Percentiles rank a stretch among this genome's conserved stretches.
Conservation (phyloP, 805 yeast genomes). For the Starmerella gropengiesseri region DNA sequence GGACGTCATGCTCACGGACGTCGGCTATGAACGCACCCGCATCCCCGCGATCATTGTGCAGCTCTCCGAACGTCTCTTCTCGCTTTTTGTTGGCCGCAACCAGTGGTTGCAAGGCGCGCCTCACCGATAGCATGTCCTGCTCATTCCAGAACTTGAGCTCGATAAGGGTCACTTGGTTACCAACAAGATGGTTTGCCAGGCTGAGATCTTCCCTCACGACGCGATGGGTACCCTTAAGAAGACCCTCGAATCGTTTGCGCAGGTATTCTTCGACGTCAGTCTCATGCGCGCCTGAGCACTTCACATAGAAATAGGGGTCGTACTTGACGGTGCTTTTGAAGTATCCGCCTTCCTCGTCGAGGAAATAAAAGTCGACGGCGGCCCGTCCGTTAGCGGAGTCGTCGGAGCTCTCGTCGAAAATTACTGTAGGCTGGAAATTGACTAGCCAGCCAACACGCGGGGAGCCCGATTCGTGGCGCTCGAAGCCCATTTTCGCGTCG, state of each 20-base stretch:
- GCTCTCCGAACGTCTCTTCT: slow-evolving; percentile 55
- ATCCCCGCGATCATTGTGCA: slow-evolving; percentile 36
- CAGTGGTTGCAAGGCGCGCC: slow-evolving; percentile 58
- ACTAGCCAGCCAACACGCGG: slow-evolving; percentile 76
- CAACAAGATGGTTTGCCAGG: slow-evolving; percentile 77
- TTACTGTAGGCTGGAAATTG: slow-evolving; percentile 81
- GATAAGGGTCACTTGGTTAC: slow-evolving; percentile 53
- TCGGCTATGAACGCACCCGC: slow-evolving; percentile 53
- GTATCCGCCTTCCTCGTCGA: slow-evolving; percentile 93
- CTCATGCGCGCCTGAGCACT: slow-evolving; percentile 40
- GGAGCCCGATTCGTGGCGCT: slow-evolving; percentile 62
- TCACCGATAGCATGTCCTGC: slow-evolving; percentile 61
- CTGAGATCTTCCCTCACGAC: slow-evolving; percentile 68
- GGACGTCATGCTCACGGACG: slow-evolving; percentile 88
- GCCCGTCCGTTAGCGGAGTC: slow-evolving; percentile 52
- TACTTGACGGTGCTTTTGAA: slow-evolving; percentile 75
- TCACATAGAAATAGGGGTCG: slow-evolving; percentile 77
- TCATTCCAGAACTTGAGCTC: slow-evolving; percentile 66
- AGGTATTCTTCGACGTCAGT: slow-evolving; percentile 78
- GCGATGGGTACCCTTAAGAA: slow-evolving; percentile 46
- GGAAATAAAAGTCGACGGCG: slow-evolving; percentile 87
- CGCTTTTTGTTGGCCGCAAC: slow-evolving; percentile 54
- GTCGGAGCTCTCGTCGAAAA: slow-evolving; percentile 8
- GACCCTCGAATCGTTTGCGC: slow-evolving; percentile 52
- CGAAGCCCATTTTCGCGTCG: slow-evolving; percentile 82